Evolutionary conservation across 2,329 filamentous ascomycete genomes (phyloP).

Genomic region (Ophiostoma perfectum): DNA sequence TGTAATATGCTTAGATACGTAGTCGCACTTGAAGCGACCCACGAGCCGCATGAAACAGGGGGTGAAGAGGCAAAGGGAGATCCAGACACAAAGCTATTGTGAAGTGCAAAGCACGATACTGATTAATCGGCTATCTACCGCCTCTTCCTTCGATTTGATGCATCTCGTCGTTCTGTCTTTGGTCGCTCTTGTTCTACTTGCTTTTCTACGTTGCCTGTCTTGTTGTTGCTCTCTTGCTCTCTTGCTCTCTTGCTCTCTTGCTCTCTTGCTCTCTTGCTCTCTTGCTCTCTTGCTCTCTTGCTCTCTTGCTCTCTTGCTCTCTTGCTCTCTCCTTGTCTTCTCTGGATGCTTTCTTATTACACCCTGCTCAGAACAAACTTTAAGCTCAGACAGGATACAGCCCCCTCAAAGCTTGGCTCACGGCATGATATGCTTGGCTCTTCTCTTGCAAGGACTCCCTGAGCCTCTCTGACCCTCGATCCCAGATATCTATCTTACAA

Average conservation of each 20-base stretch:
- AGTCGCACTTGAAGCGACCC: not conserved
- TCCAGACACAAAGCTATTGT: too few species aligned
- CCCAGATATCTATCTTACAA: not conserved
- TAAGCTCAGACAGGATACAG: constrained; percentile 4
- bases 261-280: too few species aligned
- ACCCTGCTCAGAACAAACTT: constrained; percentile 4
- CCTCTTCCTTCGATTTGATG: too few species aligned
- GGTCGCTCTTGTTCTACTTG: too few species aligned
- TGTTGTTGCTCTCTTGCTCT: too few species aligned
- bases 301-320: too few species aligned
- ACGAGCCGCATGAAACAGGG: constrained; percentile 14
- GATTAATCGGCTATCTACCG: too few species aligned
- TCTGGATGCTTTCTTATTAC: not conserved
- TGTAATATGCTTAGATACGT: not conserved
- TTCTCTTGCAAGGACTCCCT: not conserved
- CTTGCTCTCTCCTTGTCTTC: not conserved
- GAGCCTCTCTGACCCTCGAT: not conserved
- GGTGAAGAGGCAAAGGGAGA: not conserved
- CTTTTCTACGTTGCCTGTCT: too few species aligned
- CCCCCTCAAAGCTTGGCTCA: constrained; percentile 4
- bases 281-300: too few species aligned
- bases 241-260: too few species aligned
- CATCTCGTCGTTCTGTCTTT: too few species aligned
- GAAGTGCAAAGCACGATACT: too few species aligned
- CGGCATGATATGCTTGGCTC: constrained; percentile 5